Evolutionary conservation across 345 rosid species (phyloP).

Genomic region (Murraya koenigii): DNA sequence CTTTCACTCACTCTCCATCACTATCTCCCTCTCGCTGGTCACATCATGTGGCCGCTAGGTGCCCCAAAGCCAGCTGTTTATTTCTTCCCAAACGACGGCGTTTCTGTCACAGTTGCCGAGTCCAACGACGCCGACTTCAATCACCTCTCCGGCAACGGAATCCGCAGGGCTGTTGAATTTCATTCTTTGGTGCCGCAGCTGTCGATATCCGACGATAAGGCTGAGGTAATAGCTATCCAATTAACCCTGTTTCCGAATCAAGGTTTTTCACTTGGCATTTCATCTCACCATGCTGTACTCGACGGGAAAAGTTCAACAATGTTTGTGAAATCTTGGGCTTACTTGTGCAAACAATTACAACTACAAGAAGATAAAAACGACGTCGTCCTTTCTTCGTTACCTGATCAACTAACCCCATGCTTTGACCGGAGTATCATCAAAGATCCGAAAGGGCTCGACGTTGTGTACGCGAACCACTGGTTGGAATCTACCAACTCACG

Average conservation of each 20-base stretch:
- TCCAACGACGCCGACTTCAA: constrained; percentile 24
- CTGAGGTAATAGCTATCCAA: constrained; percentile 18
- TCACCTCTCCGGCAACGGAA: not conserved
- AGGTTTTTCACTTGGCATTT: constrained; percentile 37
- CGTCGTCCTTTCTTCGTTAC: constrained; percentile 1
- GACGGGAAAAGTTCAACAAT: constrained; percentile 37
- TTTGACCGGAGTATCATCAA: not conserved
- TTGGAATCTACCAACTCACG: not conserved
- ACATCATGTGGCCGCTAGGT: constrained; percentile 21
- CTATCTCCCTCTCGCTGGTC: constrained; percentile 34
- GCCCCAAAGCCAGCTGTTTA: constrained; percentile 25
- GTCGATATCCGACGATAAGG: constrained; percentile 15
- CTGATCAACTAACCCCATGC: constrained; percentile 17
- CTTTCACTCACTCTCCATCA: constrained; percentile 33
- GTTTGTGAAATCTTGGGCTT: constrained; percentile 46
- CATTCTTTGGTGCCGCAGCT: constrained; percentile 36
- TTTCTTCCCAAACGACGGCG: constrained; percentile 23
- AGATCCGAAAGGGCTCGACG: constrained; percentile 15
- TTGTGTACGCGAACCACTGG: not conserved
- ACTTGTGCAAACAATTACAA: constrained; percentile 13
- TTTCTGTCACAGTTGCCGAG: constrained; percentile 38
- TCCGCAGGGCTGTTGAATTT: constrained; percentile 17
- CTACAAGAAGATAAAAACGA: not conserved
- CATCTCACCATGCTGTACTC: constrained; percentile 35
- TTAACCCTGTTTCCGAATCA: constrained; percentile 30